phyloP scores from a whole-genome alignment of 202 grass and related monocot genomes.

The Panicum virgatum region DNA sequence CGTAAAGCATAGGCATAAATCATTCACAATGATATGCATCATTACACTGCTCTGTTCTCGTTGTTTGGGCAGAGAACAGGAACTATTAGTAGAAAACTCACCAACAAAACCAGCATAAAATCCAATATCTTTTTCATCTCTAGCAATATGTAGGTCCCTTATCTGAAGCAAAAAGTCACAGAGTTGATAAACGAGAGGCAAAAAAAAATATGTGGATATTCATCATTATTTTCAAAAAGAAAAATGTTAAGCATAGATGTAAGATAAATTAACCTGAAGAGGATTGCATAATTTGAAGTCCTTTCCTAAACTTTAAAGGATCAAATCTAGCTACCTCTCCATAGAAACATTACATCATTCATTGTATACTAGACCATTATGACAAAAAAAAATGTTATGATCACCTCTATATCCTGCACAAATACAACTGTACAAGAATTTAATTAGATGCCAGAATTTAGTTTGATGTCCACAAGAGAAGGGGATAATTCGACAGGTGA shows the following conservation, averaged over 20 bases:
- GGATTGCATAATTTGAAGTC: too few species aligned
- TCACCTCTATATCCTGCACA: too few species aligned
- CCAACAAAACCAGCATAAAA: conserved; percentile 80
- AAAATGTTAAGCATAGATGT: not conserved
- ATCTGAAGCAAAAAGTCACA: conserved; percentile 41
- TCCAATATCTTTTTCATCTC: conserved; percentile 59
- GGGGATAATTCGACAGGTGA: too few species aligned
- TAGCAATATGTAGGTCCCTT: conserved; percentile 58
- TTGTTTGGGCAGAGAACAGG: conserved; percentile 4
- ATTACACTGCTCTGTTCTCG: not conserved
- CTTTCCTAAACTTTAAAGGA: too few species aligned
- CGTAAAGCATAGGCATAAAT: not conserved
- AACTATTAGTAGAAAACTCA: conserved; percentile 37
- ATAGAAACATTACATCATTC: too few species aligned
- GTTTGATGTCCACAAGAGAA: too few species aligned
- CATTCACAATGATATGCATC: not conserved
- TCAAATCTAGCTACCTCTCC: too few species aligned
- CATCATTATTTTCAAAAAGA: too few species aligned
- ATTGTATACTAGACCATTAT: too few species aligned
- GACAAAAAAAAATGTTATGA: too few species aligned
- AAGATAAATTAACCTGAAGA: not conserved
- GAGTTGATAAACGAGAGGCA: not conserved
- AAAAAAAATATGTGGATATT: not conserved
- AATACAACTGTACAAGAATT: too few species aligned
- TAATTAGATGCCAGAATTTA: too few species aligned